These are phyloP conservation scores for Aspergillus novoparasiticus DNA, from an alignment of 2,329 filamentous ascomycete species.

Conservation along the genomic window DNA sequence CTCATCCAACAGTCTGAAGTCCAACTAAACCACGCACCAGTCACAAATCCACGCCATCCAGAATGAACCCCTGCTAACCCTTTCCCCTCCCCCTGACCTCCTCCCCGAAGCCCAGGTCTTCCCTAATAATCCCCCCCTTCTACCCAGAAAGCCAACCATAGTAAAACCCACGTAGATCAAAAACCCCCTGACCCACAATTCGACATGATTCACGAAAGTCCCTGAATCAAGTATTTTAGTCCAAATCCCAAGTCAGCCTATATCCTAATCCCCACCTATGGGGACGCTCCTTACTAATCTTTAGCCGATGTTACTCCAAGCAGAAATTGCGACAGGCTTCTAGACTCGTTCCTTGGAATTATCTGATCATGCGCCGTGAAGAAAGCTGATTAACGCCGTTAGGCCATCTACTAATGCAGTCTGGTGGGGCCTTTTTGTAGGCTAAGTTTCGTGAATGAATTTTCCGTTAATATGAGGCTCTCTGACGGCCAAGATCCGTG, in stretches of 20 bases:
- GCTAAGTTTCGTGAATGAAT: neutral
- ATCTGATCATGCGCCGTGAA: neutral
- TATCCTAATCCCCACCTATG: neutral
- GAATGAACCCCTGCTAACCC: neutral
- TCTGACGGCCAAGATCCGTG: neutral
- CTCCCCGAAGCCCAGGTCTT: no score
- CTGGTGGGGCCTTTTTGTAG: neutral
- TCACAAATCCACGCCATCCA: neutral
- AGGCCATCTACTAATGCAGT: neutral
- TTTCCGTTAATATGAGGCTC: neutral
- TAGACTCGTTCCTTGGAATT: neutral
- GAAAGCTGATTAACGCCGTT: neutral
- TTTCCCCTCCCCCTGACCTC: no score
- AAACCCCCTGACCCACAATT: neutral
- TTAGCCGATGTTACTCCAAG: neutral
- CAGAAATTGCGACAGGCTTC: neutral
- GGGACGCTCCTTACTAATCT: neutral
- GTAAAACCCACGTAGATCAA: neutral
- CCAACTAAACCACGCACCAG: neutral
- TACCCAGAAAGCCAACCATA: neutral
- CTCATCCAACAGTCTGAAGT: neutral
- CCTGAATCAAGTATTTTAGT: neutral
- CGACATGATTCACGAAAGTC: neutral
- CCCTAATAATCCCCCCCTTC: no score
- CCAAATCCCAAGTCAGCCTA: neutral